Evolutionary conservation across 2,329 filamentous ascomycete species (phyloP), one percentile per base, ranked within the genome.

Genomic region (Ascochyta pisi): DNA sequence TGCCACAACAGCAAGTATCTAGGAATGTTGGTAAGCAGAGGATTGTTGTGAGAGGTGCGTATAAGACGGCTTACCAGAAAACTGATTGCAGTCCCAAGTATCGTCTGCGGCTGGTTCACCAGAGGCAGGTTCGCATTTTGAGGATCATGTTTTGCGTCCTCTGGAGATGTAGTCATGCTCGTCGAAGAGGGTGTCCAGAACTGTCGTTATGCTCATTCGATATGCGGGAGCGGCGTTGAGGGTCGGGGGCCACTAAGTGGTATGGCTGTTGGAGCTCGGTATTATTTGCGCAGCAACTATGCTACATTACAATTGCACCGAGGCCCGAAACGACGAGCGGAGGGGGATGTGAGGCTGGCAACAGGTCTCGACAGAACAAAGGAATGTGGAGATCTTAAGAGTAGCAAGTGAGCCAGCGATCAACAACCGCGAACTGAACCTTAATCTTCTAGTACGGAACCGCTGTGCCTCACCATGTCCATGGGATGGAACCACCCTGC

Each of bases 111-210:
- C 26, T 63, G 61, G 23, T 75, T 75, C 26, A 65, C 38, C 5
- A 66, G 49, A 8, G 73, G 71, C 7, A 72, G 38, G 43, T 73
- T 48, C 19, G 68, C 62, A 53, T 73, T 71, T 29, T 68, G 63
- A 2, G 70, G 67, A 47, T 66, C 60, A n/a, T 47, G 34, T 23
- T 35, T 57, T 19, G 63, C 63, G 35, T 63, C 48, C 8, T 29
- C 34, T 38, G 51, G 44, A 34, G 53, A 52, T 26, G 52, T 48
- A n/a, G 46, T 39, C 53, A 56, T 56, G 47, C 53, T 56, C 31
- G 53, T 45, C 15, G 24, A 23, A 16, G 33, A 38, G 29, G 22
- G 35, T 34, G 22, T 12, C 23, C 47, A 47, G 22, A 3, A 22
- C 37, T 12, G 31, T 37, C 40, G 19, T 48, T 10, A n/a, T n/a